Percentiles rank a stretch among this genome's conserved stretches.
Evolutionary conservation across 345 rosid species (phyloP).

Genomic region (Salix dunnii): DNA sequence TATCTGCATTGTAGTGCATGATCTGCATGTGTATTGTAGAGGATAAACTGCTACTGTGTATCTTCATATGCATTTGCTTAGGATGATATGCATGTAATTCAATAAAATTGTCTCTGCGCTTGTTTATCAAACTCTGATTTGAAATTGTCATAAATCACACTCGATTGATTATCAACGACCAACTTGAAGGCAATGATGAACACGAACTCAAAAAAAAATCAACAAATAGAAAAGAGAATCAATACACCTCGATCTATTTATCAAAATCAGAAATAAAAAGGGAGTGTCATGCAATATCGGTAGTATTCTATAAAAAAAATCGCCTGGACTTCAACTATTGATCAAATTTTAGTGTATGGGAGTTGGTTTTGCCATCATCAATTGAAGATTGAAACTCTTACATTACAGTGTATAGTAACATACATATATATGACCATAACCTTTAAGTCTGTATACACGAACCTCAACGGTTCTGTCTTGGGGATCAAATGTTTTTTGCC

Average conservation of each 20-base stretch:
- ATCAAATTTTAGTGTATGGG: neutral
- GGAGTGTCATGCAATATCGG: neutral
- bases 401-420: neutral
- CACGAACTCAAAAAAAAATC: conserved; percentile 2
- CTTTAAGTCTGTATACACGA: neutral
- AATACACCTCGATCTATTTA: neutral
- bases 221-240: neutral
- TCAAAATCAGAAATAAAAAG: too few species aligned
- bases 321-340: neutral
- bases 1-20: too few species aligned
- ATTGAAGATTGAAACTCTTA: neutral
- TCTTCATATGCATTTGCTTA: too few species aligned
- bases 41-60: too few species aligned
- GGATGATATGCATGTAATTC: too few species aligned
- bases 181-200: conserved; percentile 2
- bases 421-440: neutral
- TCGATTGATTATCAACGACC: neutral
- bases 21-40: too few species aligned
- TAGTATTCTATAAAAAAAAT: too few species aligned
- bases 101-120: neutral
- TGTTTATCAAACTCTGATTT: conserved; percentile 13
- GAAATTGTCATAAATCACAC: neutral
- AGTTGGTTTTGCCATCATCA: neutral
- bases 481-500: conserved; percentile 19
- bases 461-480: conserved; percentile 22